Base-by-base conservation (phyloP, 176 grass and related monocot species). In the Oryza australiensis region DNA sequence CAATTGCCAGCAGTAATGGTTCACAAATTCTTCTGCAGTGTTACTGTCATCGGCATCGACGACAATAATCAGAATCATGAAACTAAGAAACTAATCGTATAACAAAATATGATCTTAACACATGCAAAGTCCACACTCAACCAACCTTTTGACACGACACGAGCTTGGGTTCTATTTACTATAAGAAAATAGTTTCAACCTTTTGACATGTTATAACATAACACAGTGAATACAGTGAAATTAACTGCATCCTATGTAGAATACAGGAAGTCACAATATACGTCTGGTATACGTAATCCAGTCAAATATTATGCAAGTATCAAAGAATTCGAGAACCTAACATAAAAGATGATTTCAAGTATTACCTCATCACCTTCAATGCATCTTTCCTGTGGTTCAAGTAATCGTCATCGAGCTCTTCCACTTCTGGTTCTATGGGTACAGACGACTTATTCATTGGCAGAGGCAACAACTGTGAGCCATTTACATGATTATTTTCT, bases 351-450 rank as follows among this genome's bases (percentile, higher is more conserved):
- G 62, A 60, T 30, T 62, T 24, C 67, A 26, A 67, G 14, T 30
- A 87, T 87, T 88, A 98, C 95, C 88, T 94, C 90, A 94, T 90
- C 82, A 91, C 84, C 81, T 91, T 94, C 64, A 98, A 75, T 70
- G 95, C 95, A 89, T 95, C 92, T 72, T 93, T 95, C 57, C 95
- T 74, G 73, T 85, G 87, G 79, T 79, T 91, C 55, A 91, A 80
- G 82, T 95, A 98, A 65, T 88, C 28, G 23, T 94, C 95, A 80
- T 91, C 90, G 13, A 82, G 48, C 70, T 88, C 81, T 69, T 90
- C 76, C 41, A 84, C 87, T 79, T 98, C 95, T 79, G 86, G 88
- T 70, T 98, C 87, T 57, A 68, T 23, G 18, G 88, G 92, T 73
- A 94, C 38, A 30, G 71, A 79, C 53, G 74, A 55, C 14, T 86